Conservation (phyloP, 108 stramenopile genomes). For the Nitzschia inconspicua region DNA sequence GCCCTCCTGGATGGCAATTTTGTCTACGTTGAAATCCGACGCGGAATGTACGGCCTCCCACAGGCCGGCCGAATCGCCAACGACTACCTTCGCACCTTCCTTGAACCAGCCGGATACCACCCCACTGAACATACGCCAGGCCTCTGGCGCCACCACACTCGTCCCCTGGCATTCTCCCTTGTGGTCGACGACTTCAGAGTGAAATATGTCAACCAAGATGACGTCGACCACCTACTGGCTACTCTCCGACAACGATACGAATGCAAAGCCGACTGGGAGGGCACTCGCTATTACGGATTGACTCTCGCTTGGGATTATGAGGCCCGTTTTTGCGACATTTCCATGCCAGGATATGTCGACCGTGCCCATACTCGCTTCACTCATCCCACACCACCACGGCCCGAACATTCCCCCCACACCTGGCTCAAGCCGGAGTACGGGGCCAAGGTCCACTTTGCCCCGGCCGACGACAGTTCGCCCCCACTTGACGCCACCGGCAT, state of each 20-base stretch:
- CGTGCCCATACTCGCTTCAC: conserved; percentile 27
- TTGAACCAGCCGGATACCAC: conserved; percentile 8
- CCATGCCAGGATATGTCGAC: conserved; percentile 45
- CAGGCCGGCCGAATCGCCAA: conserved; percentile 48
- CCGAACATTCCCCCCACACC: conserved; percentile 31
- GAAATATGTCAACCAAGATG: too few relatives aligned
- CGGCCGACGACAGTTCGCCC: conserved; percentile 8
- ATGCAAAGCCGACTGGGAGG: conserved; percentile 15
- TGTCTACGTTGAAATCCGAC: neutral
- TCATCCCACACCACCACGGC: conserved; percentile 17
- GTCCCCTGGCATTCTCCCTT: conserved; percentile 35
- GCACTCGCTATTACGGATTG: conserved; percentile 24
- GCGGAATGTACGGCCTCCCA: conserved; percentile 49
- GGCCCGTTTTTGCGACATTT: conserved; percentile 15
- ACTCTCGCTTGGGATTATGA: conserved; percentile 45
- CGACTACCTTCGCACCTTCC: neutral
- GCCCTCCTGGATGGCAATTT: neutral
- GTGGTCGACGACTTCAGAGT: conserved; percentile 46
- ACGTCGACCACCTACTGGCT: conserved; percentile 21
- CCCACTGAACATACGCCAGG: conserved; percentile 29
- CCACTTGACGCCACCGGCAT: neutral
- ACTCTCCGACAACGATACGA: conserved; percentile 17
- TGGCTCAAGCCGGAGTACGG: conserved; percentile 20
- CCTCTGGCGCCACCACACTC: conserved; percentile 33
- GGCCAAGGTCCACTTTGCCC: conserved; percentile 32